Base-by-base conservation (phyloP, 169 alveolate genomes). In the Cryptosporidium viatorum region DNA sequence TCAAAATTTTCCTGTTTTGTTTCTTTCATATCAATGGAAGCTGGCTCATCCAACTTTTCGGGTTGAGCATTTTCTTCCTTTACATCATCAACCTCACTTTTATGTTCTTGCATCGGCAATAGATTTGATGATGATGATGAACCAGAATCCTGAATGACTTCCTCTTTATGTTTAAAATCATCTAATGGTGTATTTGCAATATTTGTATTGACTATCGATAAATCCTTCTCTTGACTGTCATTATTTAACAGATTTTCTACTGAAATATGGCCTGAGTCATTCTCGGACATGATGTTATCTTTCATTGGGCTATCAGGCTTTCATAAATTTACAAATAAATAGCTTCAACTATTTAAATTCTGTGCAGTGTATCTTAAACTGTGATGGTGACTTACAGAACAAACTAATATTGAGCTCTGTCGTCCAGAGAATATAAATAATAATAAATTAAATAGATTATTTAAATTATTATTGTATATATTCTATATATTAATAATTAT, bases 401-500 rank as follows among this genome's bases (percentile, higher is more conserved):
- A 37, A 37, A 65, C 23, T 33, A 14, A 1, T 7, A n/a, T 65
- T 26, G 71, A 31, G 21, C 50, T 65, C 51, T n/a, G 43, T n/a
- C 12, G 71, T 31, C 71, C 48, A 6, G 18, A 14, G 50, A 35
- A 35, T 65, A 29, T n/a, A 65, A 65, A 65, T 33, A 65, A 35
- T 33, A 31, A 65, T 65, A 21, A 65, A 35, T 65, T 6, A 31
- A 65, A 26, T 37, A 31, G 4, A 41, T 41, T 33, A 65, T 9
- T 55, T 2, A 55, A 26, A 23, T 2, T 55, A 23, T 23, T 55
- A 55, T 26, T 55, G 29, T 52, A 23, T 16, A 55, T 55, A 55
- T 55, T 23, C 23, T 26, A 55, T 55, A 55, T 55, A 55, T 55
- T 65, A 65, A 8, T 65, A 39, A 70, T 29, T 39, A 39, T 70